phyloP scores from a whole-genome alignment of 306 rosid genomes.

The Malus domestica region DNA sequence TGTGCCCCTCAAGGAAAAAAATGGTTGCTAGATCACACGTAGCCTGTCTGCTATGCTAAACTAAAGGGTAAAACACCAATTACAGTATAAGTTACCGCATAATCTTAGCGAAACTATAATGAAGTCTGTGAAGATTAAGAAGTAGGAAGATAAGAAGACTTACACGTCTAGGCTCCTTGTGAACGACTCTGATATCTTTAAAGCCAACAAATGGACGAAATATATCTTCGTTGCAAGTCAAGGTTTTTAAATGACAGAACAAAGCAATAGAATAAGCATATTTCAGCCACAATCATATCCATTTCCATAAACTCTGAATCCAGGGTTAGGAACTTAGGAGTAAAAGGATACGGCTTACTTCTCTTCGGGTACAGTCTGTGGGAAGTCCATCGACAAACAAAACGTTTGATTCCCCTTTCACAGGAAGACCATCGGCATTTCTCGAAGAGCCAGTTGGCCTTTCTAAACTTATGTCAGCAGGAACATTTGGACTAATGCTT shows the following conservation, averaged over 20 bases:
- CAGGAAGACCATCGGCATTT: constrained; percentile 24
- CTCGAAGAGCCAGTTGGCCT: constrained; percentile 29
- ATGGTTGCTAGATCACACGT: neutral
- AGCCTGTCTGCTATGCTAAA: neutral
- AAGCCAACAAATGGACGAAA: constrained; percentile 79
- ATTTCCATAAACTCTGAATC: constrained; percentile 14
- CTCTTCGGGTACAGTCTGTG: constrained; percentile 76
- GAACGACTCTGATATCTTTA: constrained; percentile 62
- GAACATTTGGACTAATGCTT: constrained; percentile 28
- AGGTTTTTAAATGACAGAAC: constrained; percentile 33
- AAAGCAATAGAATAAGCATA: constrained; percentile 4
- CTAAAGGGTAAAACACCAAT: neutral
- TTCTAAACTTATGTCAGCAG: constrained; percentile 30
- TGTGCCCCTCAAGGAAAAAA: no score
- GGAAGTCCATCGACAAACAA: constrained; percentile 74
- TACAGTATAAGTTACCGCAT: no score
- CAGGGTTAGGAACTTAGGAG: neutral
- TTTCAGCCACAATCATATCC: neutral
- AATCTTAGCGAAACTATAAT: neutral
- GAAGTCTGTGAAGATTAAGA: neutral
- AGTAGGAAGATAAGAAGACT: constrained; percentile 24
- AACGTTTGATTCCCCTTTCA: constrained; percentile 49
- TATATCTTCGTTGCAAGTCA: constrained; percentile 49
- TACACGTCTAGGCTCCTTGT: constrained; percentile 84
- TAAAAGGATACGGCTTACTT: constrained; percentile 85